phyloP scores from a whole-genome alignment of 441 rosid genomes.

The Melianthus villosus region DNA sequence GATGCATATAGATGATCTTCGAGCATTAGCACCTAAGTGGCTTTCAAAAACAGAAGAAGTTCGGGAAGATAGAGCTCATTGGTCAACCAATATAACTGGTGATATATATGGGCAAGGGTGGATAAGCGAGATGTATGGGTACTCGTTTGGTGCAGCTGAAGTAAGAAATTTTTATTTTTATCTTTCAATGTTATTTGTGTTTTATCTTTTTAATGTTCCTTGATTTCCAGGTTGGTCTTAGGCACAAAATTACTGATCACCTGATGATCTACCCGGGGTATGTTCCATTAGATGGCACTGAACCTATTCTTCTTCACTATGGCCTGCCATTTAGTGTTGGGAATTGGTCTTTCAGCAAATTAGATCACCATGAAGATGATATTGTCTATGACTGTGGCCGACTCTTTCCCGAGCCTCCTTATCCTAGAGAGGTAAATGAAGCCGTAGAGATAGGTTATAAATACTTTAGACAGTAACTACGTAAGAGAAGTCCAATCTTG shows the following conservation, averaged over 20 bases:
- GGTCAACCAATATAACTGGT: constrained; percentile 88
- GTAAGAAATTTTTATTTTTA: constrained; percentile 24
- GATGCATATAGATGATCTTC: constrained; percentile 92
- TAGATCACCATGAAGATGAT: constrained; percentile 77
- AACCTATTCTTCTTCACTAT: constrained; percentile 86
- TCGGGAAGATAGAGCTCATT: constrained; percentile 77
- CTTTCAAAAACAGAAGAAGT: constrained; percentile 95
- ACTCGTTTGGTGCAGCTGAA: constrained; percentile 97
- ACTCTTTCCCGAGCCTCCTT: constrained; percentile 96
- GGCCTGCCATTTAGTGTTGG: constrained; percentile 77
- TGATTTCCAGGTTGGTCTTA: constrained; percentile 64
- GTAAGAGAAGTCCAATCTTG: no score
- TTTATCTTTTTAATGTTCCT: constrained; percentile 2
- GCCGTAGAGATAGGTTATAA: no score
- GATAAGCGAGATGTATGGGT: constrained; percentile 99
- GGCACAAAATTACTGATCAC: constrained; percentile 72
- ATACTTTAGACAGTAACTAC: no score
- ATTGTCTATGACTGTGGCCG: constrained; percentile 72
- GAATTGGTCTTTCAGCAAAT: constrained; percentile 91
- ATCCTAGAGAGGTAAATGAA: constrained; percentile 70
- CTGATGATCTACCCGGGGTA: constrained; percentile 96
- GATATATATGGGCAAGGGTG: constrained; percentile 88
- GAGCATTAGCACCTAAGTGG: constrained; percentile 82
- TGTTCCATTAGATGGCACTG: constrained; percentile 60
- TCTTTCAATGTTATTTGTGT: not conserved